Base-by-base conservation (phyloP, 495 filamentous ascomycete genomes). In the Cryomyces minteri region DNA sequence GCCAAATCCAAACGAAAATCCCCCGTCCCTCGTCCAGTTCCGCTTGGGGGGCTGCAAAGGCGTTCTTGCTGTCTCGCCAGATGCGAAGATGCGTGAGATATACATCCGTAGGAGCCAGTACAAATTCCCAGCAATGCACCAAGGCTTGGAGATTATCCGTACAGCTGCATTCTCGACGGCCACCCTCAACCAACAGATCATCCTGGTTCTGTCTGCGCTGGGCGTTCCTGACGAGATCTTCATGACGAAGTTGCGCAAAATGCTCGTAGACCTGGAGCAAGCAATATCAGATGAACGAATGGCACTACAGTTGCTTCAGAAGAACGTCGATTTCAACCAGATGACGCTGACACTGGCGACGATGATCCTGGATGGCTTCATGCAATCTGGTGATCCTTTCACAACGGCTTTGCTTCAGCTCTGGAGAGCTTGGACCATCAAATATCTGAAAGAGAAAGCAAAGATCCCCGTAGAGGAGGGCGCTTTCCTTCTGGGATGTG, bases 31-130 rank as follows among this genome's bases (percentile, higher is more conserved):
- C 0, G 86, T 82, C 51, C 90, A 99, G 54, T 94, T 95, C 52
- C 81, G 92, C 11, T 70, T 93, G 48, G 90, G 81, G 11, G 92
- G 90, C 11, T 85, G 75, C 56, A 99, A 99, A 62, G 90, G 90
- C 0, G 75, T 99, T 39, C 68, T 99, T 10, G 76, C 77, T 2
- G 62, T 82, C 6, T 86, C 71, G 53, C 69, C 79, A 3, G 71
- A 82, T 5, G 68, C 71, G 32, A 62, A 58, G 32, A 66, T 7
- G 6, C 7, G 8, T 8, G 9, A 41, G 18, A 28, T 93, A 43
- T 70, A 93, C 12, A 78, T 93, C 42, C 78, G 90, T 4, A 71
- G 73, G 28, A 90, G 81, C 28, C 90, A 99, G 51, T 67, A 80
- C 49, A 99, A 99, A 57, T 99, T 96, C 55, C 58, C 67, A n/a